phyloP scores from a whole-genome alignment of 225 moss, liverwort and hornwort species.

The Ulota crispa region DNA sequence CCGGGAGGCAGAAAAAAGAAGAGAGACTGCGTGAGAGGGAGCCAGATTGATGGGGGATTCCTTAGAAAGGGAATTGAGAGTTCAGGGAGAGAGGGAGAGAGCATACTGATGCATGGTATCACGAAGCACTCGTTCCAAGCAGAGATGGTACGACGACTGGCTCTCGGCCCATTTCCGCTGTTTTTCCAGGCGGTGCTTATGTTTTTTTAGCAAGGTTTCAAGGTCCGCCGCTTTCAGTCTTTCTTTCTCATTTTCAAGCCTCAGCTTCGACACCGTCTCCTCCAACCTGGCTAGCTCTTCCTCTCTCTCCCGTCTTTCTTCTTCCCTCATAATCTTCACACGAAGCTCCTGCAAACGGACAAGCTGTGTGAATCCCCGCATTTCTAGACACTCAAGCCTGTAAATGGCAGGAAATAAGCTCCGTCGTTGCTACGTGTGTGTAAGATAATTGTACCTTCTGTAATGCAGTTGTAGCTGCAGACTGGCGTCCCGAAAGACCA shows the following conservation, averaged over 20 bases:
- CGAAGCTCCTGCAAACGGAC: constrained; percentile 44
- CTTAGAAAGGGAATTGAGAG: constrained; percentile 16
- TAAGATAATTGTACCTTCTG: constrained; percentile 33
- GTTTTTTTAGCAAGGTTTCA: constrained; percentile 45
- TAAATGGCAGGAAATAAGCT: background rate
- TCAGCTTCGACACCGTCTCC: constrained; percentile 42
- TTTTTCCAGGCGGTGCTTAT: constrained; percentile 52
- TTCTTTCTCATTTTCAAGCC: constrained; percentile 43
- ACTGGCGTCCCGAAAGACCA: constrained; percentile 40
- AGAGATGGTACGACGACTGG: constrained; percentile 50
- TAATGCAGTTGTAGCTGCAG: constrained; percentile 50
- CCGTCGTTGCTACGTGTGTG: background rate
- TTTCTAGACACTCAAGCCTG: background rate
- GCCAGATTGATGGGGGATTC: background rate
- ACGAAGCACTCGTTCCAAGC: constrained; percentile 52
- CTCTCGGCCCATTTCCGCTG: constrained; percentile 53
- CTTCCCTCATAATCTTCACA: constrained; percentile 55
- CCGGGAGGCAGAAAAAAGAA: background rate
- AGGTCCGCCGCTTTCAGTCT: constrained; percentile 38
- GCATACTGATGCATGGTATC: constrained; percentile 63
- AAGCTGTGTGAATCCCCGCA: background rate
- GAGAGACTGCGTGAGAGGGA: background rate
- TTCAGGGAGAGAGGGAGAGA: constrained; percentile 48
- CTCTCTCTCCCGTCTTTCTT: constrained; percentile 47
- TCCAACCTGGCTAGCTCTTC: constrained; percentile 48